A percentile compares a stretch with the other conserved stretches of the same genome.
These are phyloP conservation scores for Phalaenopsis hybrid DNA, from an alignment of 116 monocot species.

Conservation along the genomic window DNA sequence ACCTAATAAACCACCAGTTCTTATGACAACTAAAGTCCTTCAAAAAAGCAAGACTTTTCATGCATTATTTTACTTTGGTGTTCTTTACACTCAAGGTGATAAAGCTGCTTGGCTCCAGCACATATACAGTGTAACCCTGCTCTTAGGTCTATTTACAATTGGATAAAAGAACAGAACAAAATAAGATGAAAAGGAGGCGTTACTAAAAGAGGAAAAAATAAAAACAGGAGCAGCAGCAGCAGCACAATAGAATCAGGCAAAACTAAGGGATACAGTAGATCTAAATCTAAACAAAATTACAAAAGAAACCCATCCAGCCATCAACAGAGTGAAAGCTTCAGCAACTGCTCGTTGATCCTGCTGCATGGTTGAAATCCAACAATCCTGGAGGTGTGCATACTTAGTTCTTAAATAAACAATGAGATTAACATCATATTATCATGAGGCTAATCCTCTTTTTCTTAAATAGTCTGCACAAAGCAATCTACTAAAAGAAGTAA, in stretches of 20 bases:
- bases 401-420: slow-evolving; percentile 6
- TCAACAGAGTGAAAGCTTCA: background rate
- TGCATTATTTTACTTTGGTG: background rate
- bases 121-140: background rate
- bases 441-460: slow-evolving; percentile 4
- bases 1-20: no score
- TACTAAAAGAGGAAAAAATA: background rate
- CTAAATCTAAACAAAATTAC: slow-evolving; percentile 1
- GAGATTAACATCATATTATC: slow-evolving; percentile 1
- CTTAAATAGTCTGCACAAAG: background rate
- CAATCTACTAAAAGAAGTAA: slow-evolving; percentile 6
- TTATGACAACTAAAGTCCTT: no score
- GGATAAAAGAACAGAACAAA: background rate
- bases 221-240: background rate
- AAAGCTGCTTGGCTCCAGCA: slow-evolving; percentile 8
- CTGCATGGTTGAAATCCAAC: slow-evolving; percentile 6
- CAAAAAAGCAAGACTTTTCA: no score
- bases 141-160: slow-evolving; percentile 4
- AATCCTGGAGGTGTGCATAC: background rate
- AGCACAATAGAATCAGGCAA: slow-evolving; percentile 4
- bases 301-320: slow-evolving; percentile 4
- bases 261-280: background rate
- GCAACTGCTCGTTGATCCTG: slow-evolving; percentile 6
- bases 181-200: no score
- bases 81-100: slow-evolving; percentile 6